Base-by-base conservation (phyloP, 169 alveolate species). In the Plasmodium cynomolgi region DNA sequence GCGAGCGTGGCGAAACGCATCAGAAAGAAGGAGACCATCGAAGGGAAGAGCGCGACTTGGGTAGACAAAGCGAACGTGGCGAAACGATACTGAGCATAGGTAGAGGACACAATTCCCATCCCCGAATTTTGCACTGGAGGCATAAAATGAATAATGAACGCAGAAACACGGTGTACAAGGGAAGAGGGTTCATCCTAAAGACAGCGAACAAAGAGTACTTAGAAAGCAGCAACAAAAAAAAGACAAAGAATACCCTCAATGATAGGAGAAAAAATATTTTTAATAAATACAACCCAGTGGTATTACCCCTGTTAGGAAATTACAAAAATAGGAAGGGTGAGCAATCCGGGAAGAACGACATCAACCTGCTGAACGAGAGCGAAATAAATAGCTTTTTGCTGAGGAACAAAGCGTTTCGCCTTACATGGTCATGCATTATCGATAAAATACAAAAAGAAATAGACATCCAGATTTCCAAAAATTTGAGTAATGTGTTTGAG, bases 401-500 rank as follows among this genome's bases (percentile, higher is more conserved):
- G 44, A 56, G 93, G 81, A 86, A 86, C 44, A 77, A 58, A 79
- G 93, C 93, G 0, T 86, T 86, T 58, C 68, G 93, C 23, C 81
- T 86, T 39, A 86, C 93, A 23, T 86, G 93, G 93, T 54, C 86
- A 37, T 54, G 82, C 29, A 86, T 86, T 4, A 86, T 86, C 9
- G 68, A 86, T 77, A 33, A 50, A 26, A 58, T 86, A n/a, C 58
- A 79, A 79, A 77, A 79, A 77, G 93, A 86, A 79, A 86, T 86
- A 86, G 88, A 86, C 71, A 77, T 77, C 8, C 84, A 86, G 71
- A 79, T 86, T 54, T 77, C 85, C 44, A 86, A 86, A 86, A 86
- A 86, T 58, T 79, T 86, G 68, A 86, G 77, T 37, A 62, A 79
- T 56, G 88, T 86, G 4, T 86, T 86, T 39, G 93, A 86, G 47